Conservation (phyloP, 228 moss, liverwort and hornwort genomes). For the Sphagnum fallax region DNA sequence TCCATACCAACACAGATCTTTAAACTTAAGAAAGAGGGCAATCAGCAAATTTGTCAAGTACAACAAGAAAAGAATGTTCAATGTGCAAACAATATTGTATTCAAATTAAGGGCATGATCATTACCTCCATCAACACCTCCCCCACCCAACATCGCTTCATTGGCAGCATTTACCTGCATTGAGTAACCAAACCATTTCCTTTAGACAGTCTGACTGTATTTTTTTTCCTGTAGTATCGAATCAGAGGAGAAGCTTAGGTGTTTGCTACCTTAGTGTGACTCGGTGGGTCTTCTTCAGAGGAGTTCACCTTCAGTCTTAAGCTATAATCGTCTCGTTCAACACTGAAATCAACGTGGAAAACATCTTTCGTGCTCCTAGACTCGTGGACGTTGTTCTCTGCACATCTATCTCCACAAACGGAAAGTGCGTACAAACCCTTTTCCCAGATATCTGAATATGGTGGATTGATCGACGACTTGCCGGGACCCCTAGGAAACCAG, state of each 20-base stretch:
- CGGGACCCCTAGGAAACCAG: not conserved
- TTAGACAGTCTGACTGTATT: too few relatives aligned
- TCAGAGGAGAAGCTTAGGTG: too few relatives aligned
- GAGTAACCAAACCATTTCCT: not conserved
- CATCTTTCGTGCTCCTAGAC: not conserved
- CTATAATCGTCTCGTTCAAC: not conserved
- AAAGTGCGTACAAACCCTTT: too few relatives aligned
- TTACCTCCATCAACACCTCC: constrained; percentile 83
- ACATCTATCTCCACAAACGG: not conserved
- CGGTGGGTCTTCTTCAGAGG: too few relatives aligned
- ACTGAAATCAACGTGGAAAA: not conserved
- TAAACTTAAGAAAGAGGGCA: too few relatives aligned
- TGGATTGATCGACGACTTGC: not conserved
- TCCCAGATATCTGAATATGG: not conserved
- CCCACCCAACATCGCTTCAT: constrained; percentile 69
- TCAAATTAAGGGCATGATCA: not conserved
- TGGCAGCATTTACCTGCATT: constrained; percentile 78
- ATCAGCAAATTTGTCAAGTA: too few relatives aligned
- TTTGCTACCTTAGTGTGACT: too few relatives aligned
- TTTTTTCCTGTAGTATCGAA: too few relatives aligned
- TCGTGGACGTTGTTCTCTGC: not conserved
- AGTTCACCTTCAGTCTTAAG: not conserved
- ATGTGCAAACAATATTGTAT: too few relatives aligned
- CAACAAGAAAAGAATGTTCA: too few relatives aligned
- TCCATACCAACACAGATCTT: too few relatives aligned